phyloP scores from a whole-genome alignment of 768 basidiomycete species.

The Suillus bovinus region DNA sequence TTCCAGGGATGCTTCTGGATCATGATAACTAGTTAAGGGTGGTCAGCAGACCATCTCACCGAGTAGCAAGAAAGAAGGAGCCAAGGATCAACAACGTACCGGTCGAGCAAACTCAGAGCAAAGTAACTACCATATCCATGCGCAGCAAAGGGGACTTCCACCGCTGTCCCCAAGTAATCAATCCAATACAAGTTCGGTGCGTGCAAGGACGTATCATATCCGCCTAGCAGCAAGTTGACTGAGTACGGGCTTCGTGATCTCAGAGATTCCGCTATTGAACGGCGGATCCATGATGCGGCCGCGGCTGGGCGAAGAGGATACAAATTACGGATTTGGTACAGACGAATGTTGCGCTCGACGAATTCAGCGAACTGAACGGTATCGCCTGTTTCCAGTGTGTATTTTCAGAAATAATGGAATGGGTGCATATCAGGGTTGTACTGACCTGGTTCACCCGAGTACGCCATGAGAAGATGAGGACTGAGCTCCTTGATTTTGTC shows the following conservation, averaged over 20 bases:
- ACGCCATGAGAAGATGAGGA: slow-evolving; percentile 92
- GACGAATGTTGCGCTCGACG: slow-evolving; percentile 91
- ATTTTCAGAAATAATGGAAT: slow-evolving; percentile 3
- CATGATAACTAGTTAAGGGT: slow-evolving; percentile 67
- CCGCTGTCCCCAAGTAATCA: slow-evolving; percentile 91
- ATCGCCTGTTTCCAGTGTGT: slow-evolving; percentile 60
- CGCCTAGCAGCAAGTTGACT: slow-evolving; percentile 92
- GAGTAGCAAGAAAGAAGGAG: not conserved
- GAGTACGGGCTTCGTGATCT: slow-evolving; percentile 86
- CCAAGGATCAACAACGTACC: slow-evolving; percentile 45
- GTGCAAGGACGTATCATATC: slow-evolving; percentile 78
- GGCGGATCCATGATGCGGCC: slow-evolving; percentile 94
- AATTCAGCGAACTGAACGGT: slow-evolving; percentile 97
- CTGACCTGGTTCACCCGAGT: slow-evolving; percentile 87
- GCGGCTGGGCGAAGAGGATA: slow-evolving; percentile 87
- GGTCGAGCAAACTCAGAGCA: slow-evolving; percentile 86
- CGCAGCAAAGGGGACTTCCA: slow-evolving; percentile 88
- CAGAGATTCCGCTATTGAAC: slow-evolving; percentile 83
- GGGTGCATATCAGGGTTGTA: slow-evolving; percentile 31
- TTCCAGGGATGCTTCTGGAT: slow-evolving; percentile 81
- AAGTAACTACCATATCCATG: slow-evolving; percentile 97
- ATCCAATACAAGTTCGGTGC: slow-evolving; percentile 90
- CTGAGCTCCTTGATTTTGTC: slow-evolving; percentile 95
- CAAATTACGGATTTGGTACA: slow-evolving; percentile 94
- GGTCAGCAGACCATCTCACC: slow-evolving; percentile 10